These are phyloP conservation scores for Leccinum sublutescens DNA, from an alignment of 768 basidiomycete species.

Conservation along the genomic window DNA sequence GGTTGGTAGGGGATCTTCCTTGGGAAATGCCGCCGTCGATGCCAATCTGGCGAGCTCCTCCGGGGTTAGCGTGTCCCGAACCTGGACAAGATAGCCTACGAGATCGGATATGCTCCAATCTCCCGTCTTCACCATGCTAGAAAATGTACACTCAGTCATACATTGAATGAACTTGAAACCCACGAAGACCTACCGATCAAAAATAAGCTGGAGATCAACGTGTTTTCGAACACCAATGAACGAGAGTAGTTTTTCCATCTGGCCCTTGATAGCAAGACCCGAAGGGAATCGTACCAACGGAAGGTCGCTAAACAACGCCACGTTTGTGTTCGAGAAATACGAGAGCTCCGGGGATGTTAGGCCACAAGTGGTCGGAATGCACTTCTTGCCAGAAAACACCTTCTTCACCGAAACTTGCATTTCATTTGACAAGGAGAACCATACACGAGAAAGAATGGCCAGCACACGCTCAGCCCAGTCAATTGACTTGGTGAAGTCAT, in stretches of 20 bases:
- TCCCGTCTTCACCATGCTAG: slow-evolving; percentile 84
- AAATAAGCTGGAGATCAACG: slow-evolving; percentile 92
- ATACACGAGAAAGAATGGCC: slow-evolving; percentile 60
- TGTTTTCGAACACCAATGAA: slow-evolving; percentile 85
- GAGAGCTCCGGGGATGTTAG: slow-evolving; percentile 68
- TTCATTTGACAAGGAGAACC: slow-evolving; percentile 59
- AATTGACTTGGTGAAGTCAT: slow-evolving; percentile 64
- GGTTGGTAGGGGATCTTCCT: slow-evolving; percentile 39
- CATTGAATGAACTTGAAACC: not conserved
- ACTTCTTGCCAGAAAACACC: slow-evolving; percentile 43
- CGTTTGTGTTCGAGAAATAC: slow-evolving; percentile 82
- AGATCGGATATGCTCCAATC: slow-evolving; percentile 88
- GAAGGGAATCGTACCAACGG: slow-evolving; percentile 76
- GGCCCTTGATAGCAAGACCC: slow-evolving; percentile 58
- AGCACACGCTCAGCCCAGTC: slow-evolving; percentile 83
- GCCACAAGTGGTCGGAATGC: slow-evolving; percentile 50
- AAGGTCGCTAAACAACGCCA: slow-evolving; percentile 77
- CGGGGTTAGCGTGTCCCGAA: slow-evolving; percentile 58
- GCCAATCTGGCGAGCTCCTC: slow-evolving; percentile 56
- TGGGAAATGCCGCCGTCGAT: slow-evolving; percentile 73
- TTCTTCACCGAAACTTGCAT: slow-evolving; percentile 41
- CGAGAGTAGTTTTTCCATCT: slow-evolving; percentile 67
- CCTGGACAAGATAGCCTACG: slow-evolving; percentile 82
- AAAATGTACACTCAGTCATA: not conserved
- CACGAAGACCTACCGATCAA: slow-evolving; percentile 60